A percentile compares a stretch with the other conserved stretches of the same genome.
Conservation (phyloP, 495 filamentous ascomycete species). For the Articulospora tetracladia region DNA sequence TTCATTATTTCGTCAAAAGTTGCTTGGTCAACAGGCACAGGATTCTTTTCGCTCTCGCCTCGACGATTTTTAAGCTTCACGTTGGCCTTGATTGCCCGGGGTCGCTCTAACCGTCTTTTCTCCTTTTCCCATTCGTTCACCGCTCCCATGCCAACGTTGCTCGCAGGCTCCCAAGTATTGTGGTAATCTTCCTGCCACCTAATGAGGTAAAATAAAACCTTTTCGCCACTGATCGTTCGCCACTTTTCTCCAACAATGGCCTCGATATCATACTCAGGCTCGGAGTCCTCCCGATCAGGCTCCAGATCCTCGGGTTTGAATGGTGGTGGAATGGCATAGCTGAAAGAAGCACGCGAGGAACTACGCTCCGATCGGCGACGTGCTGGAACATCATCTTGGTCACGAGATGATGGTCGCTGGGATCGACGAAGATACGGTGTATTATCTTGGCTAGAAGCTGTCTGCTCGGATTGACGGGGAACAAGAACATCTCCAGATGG, state of each 20-base stretch:
- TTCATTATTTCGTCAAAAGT: too few relatives aligned
- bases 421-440: too few relatives aligned
- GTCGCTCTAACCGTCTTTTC: background rate
- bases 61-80: background rate
- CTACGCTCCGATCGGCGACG: background rate
- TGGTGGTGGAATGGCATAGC: background rate
- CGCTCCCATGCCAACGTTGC: constrained; percentile 11
- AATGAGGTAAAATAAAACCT: constrained; percentile 10
- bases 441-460: background rate
- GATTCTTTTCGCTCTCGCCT: constrained; percentile 3
- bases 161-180: constrained; percentile 18
- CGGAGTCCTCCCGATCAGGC: background rate
- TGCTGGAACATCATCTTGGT: background rate
- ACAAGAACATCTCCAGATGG: too few relatives aligned
- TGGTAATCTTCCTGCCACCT: constrained; percentile 19
- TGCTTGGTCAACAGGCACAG: too few relatives aligned
- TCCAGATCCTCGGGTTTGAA: background rate
- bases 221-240: background rate
- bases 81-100: background rate
- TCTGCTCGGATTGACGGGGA: background rate
- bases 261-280: constrained; percentile 1
- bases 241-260: constrained; percentile 10
- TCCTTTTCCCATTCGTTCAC: background rate
- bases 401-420: too few relatives aligned
- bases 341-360: background rate